Base-by-base conservation (phyloP, 2,329 filamentous ascomycete species). In the Cladophialophora bantiana region DNA sequence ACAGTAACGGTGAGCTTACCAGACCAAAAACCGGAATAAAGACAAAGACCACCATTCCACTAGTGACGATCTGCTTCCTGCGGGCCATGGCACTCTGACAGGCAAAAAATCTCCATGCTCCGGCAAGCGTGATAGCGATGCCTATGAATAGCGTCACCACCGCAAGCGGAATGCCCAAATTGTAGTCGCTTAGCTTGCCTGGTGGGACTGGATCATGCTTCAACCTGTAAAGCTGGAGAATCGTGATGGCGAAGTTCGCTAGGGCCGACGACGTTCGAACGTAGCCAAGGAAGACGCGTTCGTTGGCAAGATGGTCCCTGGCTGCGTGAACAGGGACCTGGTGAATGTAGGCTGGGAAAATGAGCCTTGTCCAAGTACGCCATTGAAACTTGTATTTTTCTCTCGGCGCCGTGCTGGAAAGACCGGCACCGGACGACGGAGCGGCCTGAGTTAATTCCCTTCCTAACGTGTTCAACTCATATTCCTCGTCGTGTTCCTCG, bases 241-340 rank as follows among this genome's bases (percentile, higher is more conserved):
- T 42, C 12, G 57, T 18, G 26, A 68, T 36, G 3, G 58, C 63
- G 26, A 68, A 56, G 31, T 62, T 68, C 18, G 66, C 62, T 6
- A 66, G 42, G 13, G 66, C 63, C 1, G 53, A 62, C 15, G 59
- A 62, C 34, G 66, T 68, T 38, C 66, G 54, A 26, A 68, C 52
- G n/a, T 66, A 66, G 2, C 40, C 66, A 9, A 68, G 66, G 34
- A 68, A 68, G 31, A 63, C 64, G 12, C 66, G 66, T 34, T 68
- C 66, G 36, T 68, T 68, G 15, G 66, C 66, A 12, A 68, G 64
- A 58, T 68, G 63, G 10, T 68, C 66, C 13, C 66, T 48, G 13
- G 57, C 61, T 10, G 61, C 52, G 5, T 38, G 55, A 9, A 62
- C 20, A n/a, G 65, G 62, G 4, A 64, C 58, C 36, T 68, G 15